Evolutionary conservation across 2,329 filamentous ascomycete genomes (phyloP), one percentile per base, ranked within the genome.

Genomic region (Fusarium luffae): DNA sequence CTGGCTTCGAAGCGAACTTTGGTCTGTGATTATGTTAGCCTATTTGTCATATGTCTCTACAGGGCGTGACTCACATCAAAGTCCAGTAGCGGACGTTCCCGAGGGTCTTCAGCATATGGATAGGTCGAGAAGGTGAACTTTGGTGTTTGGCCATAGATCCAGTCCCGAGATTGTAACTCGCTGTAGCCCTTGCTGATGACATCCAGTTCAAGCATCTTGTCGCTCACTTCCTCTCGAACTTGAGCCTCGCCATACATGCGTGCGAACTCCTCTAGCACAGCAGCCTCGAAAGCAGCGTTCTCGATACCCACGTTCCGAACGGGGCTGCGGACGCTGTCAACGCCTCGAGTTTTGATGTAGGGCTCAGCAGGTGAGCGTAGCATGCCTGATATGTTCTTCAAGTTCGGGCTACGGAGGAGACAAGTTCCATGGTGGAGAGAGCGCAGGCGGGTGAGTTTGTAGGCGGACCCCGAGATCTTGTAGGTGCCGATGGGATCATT

Each of bases 361-460:
- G 85, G 85, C 71, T 90, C 90, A 0, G 92, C 93, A 0, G 94
- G 93, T n/a, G 93, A 94, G 23, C 88, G 86, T 69, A 99, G 80
- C 74, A 95, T 89, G 4, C 85, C 80, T 3, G 90, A 88, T 28
- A 98, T 92, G 42, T 84, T 81, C 30, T 82, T 78, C 43, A 98
- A 82, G 76, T 97, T 92, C 3, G 91, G 91, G 56, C 93, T 94
- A 34, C 86, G 84, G 4, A 98, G 84, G 44, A 99, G 84, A 75
- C 94, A 96, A 0, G 96, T 99, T 10, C 94, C 96, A 79, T 99
- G 96, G 79, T 99, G 96, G 61, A 99, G 84, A 10, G 94, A 91
- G 46, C 95, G 87, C 50, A 88, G 83, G 25, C 92, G 86, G 0
- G 93, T 98, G 56, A 99, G 85, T 80, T 98, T 98, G 82, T 97